These are phyloP conservation scores for Aureobasidium sp. DNA, from an alignment of 2,329 filamentous ascomycete species.

Conservation along the genomic window DNA sequence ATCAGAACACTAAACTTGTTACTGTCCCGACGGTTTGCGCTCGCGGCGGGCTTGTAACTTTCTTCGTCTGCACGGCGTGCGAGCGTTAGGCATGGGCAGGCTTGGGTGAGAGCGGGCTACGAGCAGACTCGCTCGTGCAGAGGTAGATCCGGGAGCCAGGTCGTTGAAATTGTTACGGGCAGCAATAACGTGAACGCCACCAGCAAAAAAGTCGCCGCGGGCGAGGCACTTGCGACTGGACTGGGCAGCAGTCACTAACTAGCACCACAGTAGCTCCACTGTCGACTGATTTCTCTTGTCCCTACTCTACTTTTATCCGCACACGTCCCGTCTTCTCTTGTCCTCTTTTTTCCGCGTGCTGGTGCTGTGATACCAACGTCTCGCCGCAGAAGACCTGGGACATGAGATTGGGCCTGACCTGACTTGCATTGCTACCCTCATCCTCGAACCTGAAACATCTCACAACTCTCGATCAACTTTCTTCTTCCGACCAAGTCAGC, in stretches of 20 bases:
- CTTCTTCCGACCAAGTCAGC: background rate
- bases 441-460: background rate
- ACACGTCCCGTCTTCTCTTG: slow-evolving; percentile 7
- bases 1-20: too few species aligned
- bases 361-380: background rate
- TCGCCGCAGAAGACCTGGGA: background rate
- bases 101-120: background rate
- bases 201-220: slow-evolving; percentile 7
- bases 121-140: slow-evolving; percentile 8
- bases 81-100: background rate
- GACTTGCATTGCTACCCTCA: background rate
- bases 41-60: background rate
- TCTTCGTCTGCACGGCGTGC: background rate
- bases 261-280: slow-evolving; percentile 6
- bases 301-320: slow-evolving; percentile 14
- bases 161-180: slow-evolving; percentile 15
- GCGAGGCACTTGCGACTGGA: slow-evolving; percentile 12
- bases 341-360: slow-evolving; percentile 10
- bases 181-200: slow-evolving; percentile 12
- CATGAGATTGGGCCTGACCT: background rate
- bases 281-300: slow-evolving; percentile 13
- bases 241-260: background rate
- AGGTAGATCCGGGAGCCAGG: slow-evolving; percentile 12
- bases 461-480: background rate
- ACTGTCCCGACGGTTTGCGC: background rate